These are phyloP conservation scores for Psilocybe subaeruginosa DNA, from an alignment of 768 basidiomycete species.

Conservation along the genomic window DNA sequence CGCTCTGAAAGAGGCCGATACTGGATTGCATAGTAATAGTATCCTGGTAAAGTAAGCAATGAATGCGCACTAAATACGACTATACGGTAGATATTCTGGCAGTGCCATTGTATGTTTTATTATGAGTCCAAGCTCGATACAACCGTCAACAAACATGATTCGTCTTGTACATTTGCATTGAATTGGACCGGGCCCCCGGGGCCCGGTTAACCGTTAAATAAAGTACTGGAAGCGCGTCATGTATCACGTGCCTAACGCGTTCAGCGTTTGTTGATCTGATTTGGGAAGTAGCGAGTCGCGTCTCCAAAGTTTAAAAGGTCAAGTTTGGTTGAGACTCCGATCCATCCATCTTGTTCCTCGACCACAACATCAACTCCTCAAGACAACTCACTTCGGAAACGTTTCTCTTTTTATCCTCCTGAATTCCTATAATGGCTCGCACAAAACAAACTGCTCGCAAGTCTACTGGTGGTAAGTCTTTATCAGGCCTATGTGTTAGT, in stretches of 20 bases:
- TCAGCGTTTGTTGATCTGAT: constrained; percentile 21
- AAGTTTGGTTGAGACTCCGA: constrained; percentile 23
- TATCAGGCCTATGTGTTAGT: neutral
- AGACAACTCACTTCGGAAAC: constrained; percentile 8
- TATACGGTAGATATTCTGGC: neutral
- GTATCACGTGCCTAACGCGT: constrained; percentile 25
- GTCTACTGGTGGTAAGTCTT: constrained; percentile 63
- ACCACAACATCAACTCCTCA: constrained; percentile 28
- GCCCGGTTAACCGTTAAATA: too few relatives aligned
- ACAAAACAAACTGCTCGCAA: constrained; percentile 81
- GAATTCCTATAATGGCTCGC: constrained; percentile 56
- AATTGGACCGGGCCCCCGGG: too few relatives aligned
- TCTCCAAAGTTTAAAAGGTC: constrained; percentile 29
- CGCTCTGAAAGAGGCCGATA: constrained; percentile 9
- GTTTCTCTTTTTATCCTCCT: neutral
- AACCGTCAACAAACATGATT: too few relatives aligned
- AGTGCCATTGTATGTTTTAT: neutral
- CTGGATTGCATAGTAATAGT: neutral
- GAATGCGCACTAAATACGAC: neutral
- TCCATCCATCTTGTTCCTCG: constrained; percentile 19
- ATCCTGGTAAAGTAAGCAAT: constrained; percentile 6
- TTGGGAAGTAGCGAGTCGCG: constrained; percentile 3
- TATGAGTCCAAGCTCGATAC: too few relatives aligned
- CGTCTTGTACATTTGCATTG: too few relatives aligned
- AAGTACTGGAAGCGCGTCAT: constrained; percentile 5